Base-by-base conservation (phyloP, 257 asterid genomes). In the Nicotiana paniculata region DNA sequence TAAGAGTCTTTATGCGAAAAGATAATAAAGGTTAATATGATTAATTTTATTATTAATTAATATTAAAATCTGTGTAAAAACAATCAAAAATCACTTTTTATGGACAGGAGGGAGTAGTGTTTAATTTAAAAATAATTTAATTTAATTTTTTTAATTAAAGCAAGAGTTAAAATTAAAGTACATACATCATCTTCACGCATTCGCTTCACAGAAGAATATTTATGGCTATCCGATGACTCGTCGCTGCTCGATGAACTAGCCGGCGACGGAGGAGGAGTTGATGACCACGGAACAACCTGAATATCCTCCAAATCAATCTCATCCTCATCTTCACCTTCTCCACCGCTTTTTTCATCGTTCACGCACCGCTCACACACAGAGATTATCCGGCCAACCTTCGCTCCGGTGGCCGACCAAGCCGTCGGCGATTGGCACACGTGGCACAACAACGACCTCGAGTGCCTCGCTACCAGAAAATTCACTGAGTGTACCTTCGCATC, bases 401-500 rank as follows among this genome's bases (percentile, higher is more conserved):
- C 9, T 28, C 93, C 91, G 78, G 89, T 6, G 15, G 89, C 89
- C 3, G 85, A 83, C 92, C 91, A 90, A 82, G 84, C 82, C 86
- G 87, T 85, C 84, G 88, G 88, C 7, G 86, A 66, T 58, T 80
- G 89, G 28, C 93, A 89, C 2, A 78, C 66, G 43, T 81, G 80
- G 86, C 95, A 91, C 67, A 91, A 85, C 51, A 87, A 24, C 43
- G 53, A 70, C 33, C 92, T 85, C 0, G 81, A 74, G 11, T 91
- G 93, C 37, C 86, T 84, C 66, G 89, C 91, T 82, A 85, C 93
- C 33, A 88, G 84, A 21, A 91, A 91, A 72, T 91, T 91, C 79
- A 91, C 95, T 32, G 90, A 84, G 85, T 91, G 92, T 7, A 91
- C 95, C 77, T 79, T 84, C 28, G 86, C 89, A 84, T 91, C 95